phyloP scores from a whole-genome alignment of 805 yeast genomes.

The Candida coleopterorum region DNA sequence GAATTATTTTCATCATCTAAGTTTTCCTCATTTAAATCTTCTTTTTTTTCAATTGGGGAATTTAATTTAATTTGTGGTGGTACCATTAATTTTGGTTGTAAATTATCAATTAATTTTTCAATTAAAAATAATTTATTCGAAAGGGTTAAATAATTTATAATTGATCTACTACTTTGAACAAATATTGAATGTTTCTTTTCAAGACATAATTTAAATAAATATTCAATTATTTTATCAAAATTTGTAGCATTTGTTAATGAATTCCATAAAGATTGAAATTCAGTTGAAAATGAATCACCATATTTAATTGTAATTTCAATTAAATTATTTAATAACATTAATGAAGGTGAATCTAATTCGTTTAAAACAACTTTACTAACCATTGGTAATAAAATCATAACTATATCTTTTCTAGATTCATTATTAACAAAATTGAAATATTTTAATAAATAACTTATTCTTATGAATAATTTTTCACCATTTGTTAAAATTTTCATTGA shows the following conservation, averaged over 20 bases:
- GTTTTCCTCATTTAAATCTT: no score
- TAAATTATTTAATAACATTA: conserved; percentile 75
- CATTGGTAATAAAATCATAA: conserved; percentile 87
- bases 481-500: conserved; percentile 67
- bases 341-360: conserved; percentile 26
- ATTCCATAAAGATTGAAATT: conserved; percentile 93
- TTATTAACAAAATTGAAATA: conserved; percentile 55
- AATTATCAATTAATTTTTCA: conserved; percentile 60
- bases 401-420: conserved; percentile 67
- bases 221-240: conserved; percentile 67
- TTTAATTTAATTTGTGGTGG: conserved; percentile 47
- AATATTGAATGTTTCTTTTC: conserved; percentile 66
- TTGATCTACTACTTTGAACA: conserved; percentile 75
- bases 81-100: conserved; percentile 87
- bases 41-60: conserved; percentile 3
- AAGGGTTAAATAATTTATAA: conserved; percentile 69
- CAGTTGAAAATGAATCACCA: conserved; percentile 71
- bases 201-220: conserved; percentile 61
- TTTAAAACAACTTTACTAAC: conserved; percentile 56
- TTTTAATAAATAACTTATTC: conserved; percentile 71
- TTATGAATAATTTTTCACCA: conserved; percentile 48
- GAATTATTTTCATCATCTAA: no score
- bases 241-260: conserved; percentile 80
- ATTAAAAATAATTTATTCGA: conserved; percentile 44
- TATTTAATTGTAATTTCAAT: conserved; percentile 81